Percentiles rank a stretch among this genome's conserved stretches.
These are phyloP conservation scores for Penicillium frequentans DNA, from an alignment of 2,329 filamentous ascomycete species.

Conservation along the genomic window DNA sequence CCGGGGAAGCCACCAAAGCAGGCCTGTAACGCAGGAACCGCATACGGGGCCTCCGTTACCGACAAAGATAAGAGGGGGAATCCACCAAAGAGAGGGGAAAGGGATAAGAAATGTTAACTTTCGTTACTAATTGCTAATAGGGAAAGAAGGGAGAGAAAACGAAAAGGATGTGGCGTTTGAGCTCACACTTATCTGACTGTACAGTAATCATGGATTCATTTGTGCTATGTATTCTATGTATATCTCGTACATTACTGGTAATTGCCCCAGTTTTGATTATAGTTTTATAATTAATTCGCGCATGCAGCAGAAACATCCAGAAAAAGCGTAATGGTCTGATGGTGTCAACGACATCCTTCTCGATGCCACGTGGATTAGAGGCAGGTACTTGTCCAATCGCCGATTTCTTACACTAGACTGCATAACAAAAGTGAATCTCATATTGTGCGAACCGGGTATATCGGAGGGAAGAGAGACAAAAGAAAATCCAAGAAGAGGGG, in stretches of 20 bases:
- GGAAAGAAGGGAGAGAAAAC: conserved; percentile 6
- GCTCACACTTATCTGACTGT: not conserved
- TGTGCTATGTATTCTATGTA: not conserved
- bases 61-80: conserved; percentile 15
- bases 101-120: not conserved
- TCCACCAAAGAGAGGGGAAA: not conserved
- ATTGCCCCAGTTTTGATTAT: not conserved
- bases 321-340: not conserved
- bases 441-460: not conserved
- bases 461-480: not conserved
- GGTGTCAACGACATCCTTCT: not conserved
- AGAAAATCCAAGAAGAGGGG: not conserved
- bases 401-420: conserved; percentile 9
- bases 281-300: not conserved
- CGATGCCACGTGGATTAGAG: conserved; percentile 24
- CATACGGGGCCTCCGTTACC: not conserved
- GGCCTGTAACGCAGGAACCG: conserved; percentile 14
- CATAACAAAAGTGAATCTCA: not conserved
- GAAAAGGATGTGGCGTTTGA: conserved; percentile 1
- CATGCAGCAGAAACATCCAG: conserved; percentile 14
- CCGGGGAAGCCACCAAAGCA: conserved; percentile 18
- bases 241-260: no score
- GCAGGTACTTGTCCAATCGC: conserved; percentile 25
- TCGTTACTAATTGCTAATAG: not conserved
- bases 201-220: not conserved